Percentiles rank a stretch among this genome's conserved stretches.
phyloP scores from a whole-genome alignment of 2,329 filamentous ascomycete genomes.

The Pseudogymnoascus sp. region DNA sequence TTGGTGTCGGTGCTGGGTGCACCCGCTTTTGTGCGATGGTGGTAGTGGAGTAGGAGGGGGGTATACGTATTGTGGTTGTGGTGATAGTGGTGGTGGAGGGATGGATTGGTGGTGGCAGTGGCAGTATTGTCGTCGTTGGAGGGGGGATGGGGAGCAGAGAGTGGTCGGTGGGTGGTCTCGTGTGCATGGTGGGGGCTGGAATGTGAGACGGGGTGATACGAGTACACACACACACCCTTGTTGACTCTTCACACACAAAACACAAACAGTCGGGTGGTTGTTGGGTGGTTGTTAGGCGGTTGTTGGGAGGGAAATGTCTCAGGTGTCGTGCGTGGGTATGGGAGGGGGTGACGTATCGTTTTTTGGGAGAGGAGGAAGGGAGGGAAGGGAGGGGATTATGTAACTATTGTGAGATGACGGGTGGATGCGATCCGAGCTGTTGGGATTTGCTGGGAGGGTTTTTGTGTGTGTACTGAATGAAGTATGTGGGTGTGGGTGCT shows the following conservation, averaged over 20 bases:
- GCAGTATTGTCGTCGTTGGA: neutral
- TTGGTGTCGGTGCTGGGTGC: too few relatives aligned
- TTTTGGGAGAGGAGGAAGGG: neutral
- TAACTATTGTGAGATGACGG: neutral
- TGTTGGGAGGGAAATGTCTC: neutral
- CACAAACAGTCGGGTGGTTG: neutral
- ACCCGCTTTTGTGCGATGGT: neutral
- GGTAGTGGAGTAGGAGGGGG: too few relatives aligned
- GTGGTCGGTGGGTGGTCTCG: neutral
- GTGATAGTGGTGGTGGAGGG: too few relatives aligned
- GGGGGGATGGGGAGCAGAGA: neutral
- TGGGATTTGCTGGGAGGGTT: neutral
- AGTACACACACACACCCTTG: too few relatives aligned
- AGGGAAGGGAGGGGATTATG: neutral
- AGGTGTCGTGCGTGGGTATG: neutral
- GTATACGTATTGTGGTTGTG: neutral
- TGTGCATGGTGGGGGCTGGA: neutral
- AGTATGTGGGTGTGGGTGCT: neutral
- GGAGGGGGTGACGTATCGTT: neutral
- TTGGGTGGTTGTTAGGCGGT: neutral
- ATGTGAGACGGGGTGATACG: neutral
- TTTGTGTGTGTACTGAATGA: too few relatives aligned
- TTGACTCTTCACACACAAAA: too few relatives aligned
- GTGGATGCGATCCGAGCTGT: neutral
- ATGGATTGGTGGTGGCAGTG: too few relatives aligned